Base-by-base conservation (phyloP, 345 rosid species). In the Lepidium africanum region DNA sequence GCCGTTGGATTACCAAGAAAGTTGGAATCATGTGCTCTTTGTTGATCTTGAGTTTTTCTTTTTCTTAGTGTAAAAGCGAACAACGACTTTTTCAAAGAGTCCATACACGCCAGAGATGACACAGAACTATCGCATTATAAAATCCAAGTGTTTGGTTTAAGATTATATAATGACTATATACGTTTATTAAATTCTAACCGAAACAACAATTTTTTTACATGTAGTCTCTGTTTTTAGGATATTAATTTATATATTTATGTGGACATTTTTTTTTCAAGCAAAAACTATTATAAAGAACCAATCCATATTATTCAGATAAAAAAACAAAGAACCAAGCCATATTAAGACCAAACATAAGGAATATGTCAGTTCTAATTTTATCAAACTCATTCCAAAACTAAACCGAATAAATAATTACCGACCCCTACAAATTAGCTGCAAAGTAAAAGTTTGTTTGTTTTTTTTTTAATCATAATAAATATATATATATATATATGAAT, bases 1-100 rank as follows among this genome's bases (percentile, higher is more conserved):
- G 70, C 76, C 71, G 58, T 72, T 72, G 51, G 70, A 63, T 72
- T 46, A 17, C 76, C 70, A 63, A 63, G 40, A 72, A 72, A 72
- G 64, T 63, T 72, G 76, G 65, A 72, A 63, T 63, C 76, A 62
- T 71, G 63, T 71, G 63, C 56, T 35, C 43, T 67, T 17, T 43
- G 27, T 67, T 10, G 35, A 17, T 35, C 0, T 33, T 43, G 25
- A 10, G 47, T 21, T 46, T 48, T 25, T 46, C 5, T 33, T 58
- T 58, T 47, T 72, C 65, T 65, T 65, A 25, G 6, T 38, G 32
- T 9, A 64, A 64, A 72, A 64, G 53, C 17, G 7, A 30, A 56
- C 59, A 45, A 55, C 52, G 64, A 63, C 65, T 37, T 64, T 55
- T 21, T 40, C 27, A 48, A 56, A 56, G 65, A 23, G 75, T 43